Evolutionary conservation across 148 eudicot genomes (phyloP), one percentile per base, ranked within the genome.

Genomic region (Polygonum maritimum): DNA sequence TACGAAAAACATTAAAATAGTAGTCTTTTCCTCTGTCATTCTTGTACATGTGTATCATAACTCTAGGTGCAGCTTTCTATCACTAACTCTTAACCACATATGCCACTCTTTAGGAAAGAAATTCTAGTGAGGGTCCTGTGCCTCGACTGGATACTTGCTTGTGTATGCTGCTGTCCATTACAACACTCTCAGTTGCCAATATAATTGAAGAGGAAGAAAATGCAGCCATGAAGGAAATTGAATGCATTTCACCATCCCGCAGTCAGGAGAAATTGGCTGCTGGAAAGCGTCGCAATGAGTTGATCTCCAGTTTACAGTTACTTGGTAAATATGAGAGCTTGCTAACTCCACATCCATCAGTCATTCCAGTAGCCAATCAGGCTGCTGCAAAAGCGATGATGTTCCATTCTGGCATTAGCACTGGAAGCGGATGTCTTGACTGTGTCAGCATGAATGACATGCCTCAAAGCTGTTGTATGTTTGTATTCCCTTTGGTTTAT

Each of bases 61-160:
- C 36, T 60, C 15, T 60, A 12, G 69, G 19, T 38, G 69, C 10
- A 3, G 14, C 71, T 36, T 67, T 67, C 44, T 38, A 19, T 67
- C 71, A 36, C 9, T 36, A 67, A 67, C 7, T 26, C 71, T 36
- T 67, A 44, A 67, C 44, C 44, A 38, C 16, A 31, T 31, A 35
- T 67, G 44, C 71, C 44, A 16, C 5, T 67, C 45, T 35, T 15
- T 67, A 94, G 98, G 98, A 92, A 83, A 87, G 93, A 80, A 85
- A 94, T 83, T 83, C 89, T 69, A 84, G 82, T 77, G 98, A 94
- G 81, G 98, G 96, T 57, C 98, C 98, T 33, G 89, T 92, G 45
- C 97, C 97, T 74, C 98, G 96, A 75, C 89, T 90, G 71, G 98
- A 94, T 83, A 88, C 97, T 21, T 90, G 96, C 82, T 76, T 94